These are phyloP conservation scores for Penicillium tannophilum DNA, from an alignment of 495 filamentous ascomycete species.

Conservation along the genomic window DNA sequence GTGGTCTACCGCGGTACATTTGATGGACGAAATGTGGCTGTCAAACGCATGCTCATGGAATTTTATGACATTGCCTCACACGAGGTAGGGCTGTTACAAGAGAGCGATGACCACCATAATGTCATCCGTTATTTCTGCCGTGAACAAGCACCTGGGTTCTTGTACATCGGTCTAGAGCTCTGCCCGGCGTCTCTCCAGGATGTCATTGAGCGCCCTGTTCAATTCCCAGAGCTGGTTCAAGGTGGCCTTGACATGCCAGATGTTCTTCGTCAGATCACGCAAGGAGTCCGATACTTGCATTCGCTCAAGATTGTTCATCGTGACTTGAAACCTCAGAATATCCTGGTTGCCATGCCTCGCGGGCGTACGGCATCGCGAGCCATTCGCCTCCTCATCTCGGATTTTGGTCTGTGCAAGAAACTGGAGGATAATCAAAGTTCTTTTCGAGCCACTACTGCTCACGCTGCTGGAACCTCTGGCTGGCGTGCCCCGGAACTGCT, in stretches of 20 bases:
- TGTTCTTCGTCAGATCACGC: conserved; percentile 82
- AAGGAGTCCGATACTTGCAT: conserved; percentile 86
- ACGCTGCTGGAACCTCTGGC: conserved; percentile 89
- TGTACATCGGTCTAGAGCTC: conserved; percentile 96
- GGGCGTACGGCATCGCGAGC: conserved; percentile 36
- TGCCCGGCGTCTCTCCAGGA: conserved; percentile 93
- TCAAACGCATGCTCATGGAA: conserved; percentile 93
- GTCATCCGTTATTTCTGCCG: conserved; percentile 96
- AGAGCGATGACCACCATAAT: conserved; percentile 94
- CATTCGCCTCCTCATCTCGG: conserved; percentile 85
- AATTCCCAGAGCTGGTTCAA: conserved; percentile 58
- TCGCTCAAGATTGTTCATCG: conserved; percentile 93
- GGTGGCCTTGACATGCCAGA: conserved; percentile 57
- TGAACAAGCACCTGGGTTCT: conserved; percentile 82
- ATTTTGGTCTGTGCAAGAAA: conserved; percentile 98
- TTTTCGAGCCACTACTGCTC: conserved; percentile 89
- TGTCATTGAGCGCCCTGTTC: conserved; percentile 70
- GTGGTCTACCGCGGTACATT: conserved; percentile 84
- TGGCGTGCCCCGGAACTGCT: conserved; percentile 97
- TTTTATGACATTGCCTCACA: conserved; percentile 95
- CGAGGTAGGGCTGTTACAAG: conserved; percentile 84
- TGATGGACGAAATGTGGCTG: conserved; percentile 88
- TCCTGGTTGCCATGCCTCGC: conserved; percentile 68
- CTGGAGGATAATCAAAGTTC: conserved; percentile 95
- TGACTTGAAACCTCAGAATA: conserved; percentile 97